These are phyloP conservation scores for Rhynchospora breviuscula DNA, from an alignment of 176 grass and related monocot species.

Conservation along the genomic window DNA sequence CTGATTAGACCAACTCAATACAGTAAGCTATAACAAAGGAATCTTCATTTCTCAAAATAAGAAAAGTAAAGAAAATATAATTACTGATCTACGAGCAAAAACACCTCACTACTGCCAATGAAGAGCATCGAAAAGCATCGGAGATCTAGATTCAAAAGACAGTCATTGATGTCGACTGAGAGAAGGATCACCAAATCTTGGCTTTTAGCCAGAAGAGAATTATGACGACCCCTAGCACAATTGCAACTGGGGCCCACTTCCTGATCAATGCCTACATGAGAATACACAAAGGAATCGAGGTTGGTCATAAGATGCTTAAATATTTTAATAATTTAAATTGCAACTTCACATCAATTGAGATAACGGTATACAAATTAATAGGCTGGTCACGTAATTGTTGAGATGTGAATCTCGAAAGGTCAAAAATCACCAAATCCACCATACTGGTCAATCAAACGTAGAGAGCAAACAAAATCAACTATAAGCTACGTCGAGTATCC, in stretches of 20 bases:
- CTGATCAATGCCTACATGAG: conserved; percentile 67
- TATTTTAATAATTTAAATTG: neutral
- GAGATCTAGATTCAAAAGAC: conserved; percentile 16
- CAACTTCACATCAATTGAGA: neutral
- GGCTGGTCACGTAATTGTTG: neutral
- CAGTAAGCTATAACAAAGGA: conserved; percentile 18
- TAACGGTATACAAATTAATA: neutral
- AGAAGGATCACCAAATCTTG: conserved; percentile 75
- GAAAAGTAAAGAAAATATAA: conserved; percentile 6
- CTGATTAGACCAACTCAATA: conserved; percentile 16
- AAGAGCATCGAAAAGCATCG: neutral
- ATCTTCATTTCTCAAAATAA: conserved; percentile 8
- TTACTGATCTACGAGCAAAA: conserved; percentile 10
- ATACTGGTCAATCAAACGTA: too few species aligned
- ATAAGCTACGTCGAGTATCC: neutral
- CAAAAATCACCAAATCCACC: neutral
- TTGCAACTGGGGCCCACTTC: conserved; percentile 77
- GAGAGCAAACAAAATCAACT: too few species aligned
- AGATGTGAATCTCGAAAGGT: neutral
- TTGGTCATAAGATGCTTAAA: neutral
- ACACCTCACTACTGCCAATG: conserved; percentile 7
- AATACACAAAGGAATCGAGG: neutral
- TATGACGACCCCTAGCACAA: conserved; percentile 79
- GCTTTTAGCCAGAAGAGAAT: conserved; percentile 83
- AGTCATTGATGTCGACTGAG: neutral